Conservation (phyloP, 1,284 basidiomycete genomes). For the Moesziomyces globuligerus region DNA sequence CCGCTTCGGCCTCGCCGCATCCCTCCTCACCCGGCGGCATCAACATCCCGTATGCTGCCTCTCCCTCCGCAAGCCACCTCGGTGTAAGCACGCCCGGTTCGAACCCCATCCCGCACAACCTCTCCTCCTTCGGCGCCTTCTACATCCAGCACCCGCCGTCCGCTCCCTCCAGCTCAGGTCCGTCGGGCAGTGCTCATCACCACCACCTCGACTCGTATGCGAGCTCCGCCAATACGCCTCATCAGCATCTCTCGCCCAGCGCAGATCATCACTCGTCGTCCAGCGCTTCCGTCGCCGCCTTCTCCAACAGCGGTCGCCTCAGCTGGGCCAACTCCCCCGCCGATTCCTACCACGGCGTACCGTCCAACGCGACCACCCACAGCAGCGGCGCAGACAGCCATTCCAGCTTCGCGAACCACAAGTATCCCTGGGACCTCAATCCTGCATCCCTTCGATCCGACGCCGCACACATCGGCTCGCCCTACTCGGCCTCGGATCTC, state of each 20-base stretch:
- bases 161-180: slow-evolving; percentile 12
- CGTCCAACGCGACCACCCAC: slow-evolving; percentile 46
- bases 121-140: slow-evolving; percentile 45
- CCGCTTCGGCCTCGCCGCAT: slow-evolving; percentile 31
- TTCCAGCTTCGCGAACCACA: slow-evolving; percentile 34
- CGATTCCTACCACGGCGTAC: slow-evolving; percentile 45
- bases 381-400: slow-evolving; percentile 46
- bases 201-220: slow-evolving; percentile 39
- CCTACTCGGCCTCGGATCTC: slow-evolving; percentile 40
- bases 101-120: slow-evolving; percentile 17
- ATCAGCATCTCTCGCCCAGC: slow-evolving; percentile 42
- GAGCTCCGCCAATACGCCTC: slow-evolving; percentile 39
- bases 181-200: slow-evolving; percentile 9
- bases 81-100: slow-evolving; percentile 19
- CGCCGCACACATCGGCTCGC: slow-evolving; percentile 28
- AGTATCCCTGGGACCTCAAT: slow-evolving; percentile 42
- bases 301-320: slow-evolving; percentile 47
- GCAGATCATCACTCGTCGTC: slow-evolving; percentile 49
- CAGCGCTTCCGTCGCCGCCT: slow-evolving; percentile 37
- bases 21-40: slow-evolving; percentile 40
- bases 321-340: slow-evolving; percentile 50
- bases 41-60: slow-evolving; percentile 42
- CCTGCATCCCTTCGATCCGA: slow-evolving; percentile 26
- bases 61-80: slow-evolving; percentile 29
- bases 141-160: slow-evolving; percentile 35